Evolutionary conservation across 306 rosid genomes (phyloP), one percentile per base, ranked within the genome.

Genomic region (Datisca glomerata): DNA sequence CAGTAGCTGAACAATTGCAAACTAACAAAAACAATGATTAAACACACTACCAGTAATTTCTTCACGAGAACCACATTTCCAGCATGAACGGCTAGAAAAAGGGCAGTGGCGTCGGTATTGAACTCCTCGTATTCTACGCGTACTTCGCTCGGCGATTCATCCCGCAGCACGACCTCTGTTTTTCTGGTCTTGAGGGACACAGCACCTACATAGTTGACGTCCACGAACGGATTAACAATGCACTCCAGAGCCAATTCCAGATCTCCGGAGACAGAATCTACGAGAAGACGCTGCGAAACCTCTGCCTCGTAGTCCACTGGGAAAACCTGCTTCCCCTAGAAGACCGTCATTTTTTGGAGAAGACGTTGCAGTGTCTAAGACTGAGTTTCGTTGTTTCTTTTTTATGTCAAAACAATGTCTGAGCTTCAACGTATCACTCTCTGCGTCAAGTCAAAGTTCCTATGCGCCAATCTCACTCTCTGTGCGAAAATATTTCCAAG

Each of bases 191-290:
- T 70, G 37, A 87, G 40, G 31, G 44, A 54, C 21, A 87, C 80
- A 5, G 85, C 85, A 41, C 85, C 97, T n/a, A 73, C 58, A 60
- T 74, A 79, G 86, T 83, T 87, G 34, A 87, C 89, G 63, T 87
- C 93, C 21, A 83, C 76, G 31, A 57, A 76, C 31, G 94, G 89
- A 74, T 87, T 79, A 46, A 70, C 51, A 45, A 78, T 64, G 70
- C 72, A 77, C 34, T 72, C 74, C 21, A 54, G 1, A 3, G 74
- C 80, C 54, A 71, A 63, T 24, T 68, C 62, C 59, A 83, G 93
- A 68, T 87, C 94, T 21, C 93, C 81, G 24, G 82, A 57, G 60
- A 56, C 72, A 7, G 85, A 83, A 29, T 89, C 89, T 63, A 79
- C 80, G 8, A 87, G 85, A 43, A 87, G 94, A 19, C 76, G 79